Evolutionary conservation across 192 early-diverging fungal genomes (phyloP), one percentile per base, ranked within the genome.

Genomic region (Kickxella alabastrina): DNA sequence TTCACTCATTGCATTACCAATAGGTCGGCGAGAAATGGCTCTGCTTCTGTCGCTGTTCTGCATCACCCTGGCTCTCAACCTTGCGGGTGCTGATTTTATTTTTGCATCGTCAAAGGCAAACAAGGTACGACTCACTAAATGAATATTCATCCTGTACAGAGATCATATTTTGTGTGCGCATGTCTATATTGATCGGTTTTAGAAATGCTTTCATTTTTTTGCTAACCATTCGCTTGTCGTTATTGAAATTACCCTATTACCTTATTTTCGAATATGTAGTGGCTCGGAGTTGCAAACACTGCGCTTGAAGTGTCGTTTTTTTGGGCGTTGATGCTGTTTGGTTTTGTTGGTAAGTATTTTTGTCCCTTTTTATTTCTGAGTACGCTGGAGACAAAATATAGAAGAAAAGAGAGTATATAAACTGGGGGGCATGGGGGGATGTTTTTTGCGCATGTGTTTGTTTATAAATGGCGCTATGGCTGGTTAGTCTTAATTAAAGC

Each of bases 1-100:
- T n/a, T n/a, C n/a, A n/a, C 10, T 27, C n/a, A 38, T 37, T 41
- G 34, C 44, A 5, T 31, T 10, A 15, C 19, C 18, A 27, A 44
- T 71, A 77, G 74, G 75, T 29, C 75, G 75, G 68, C 68, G 68
- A 67, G 75, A 78, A 40, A 78, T 78, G 65, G 59, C 68, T 4
- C 43, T 73, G 52, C 45, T 78, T 13, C 48, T 78, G 40, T 49
- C 57, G 21, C 44, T 68, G 17, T 78, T 58, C 27, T 59, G 59
- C 44, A 43, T 78, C n/a, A 37, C 50, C 38, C 49, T 78, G n/a
- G 69, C 39, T 15, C 49, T 73, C 21, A 71, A 78, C 51, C 38
- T 68, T 45, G 63, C 52, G 14, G 75, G 68, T 13, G 57, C 64
- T 12, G 75, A 72, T 43, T 56, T 71, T 43, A 56, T 65, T 31